Base-by-base conservation (phyloP, 768 basidiomycete species). In the Phaeotremella skinneri region DNA sequence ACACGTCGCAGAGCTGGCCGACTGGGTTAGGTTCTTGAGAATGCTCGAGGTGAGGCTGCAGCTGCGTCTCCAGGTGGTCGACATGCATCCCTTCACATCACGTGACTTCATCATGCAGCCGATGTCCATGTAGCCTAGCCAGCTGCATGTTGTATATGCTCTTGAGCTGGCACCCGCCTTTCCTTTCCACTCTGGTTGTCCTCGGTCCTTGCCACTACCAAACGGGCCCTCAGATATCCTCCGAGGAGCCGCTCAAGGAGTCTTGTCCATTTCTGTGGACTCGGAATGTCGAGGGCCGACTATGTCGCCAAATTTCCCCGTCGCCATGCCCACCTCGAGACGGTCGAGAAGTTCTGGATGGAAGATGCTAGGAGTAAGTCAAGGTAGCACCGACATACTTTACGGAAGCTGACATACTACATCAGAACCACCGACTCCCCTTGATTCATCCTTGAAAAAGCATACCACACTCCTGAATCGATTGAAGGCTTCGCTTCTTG, bases 381-480 rank as follows among this genome's bases (percentile, higher is more conserved):
- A 25, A 21, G 26, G 11, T 7, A 30, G 31, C 45, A 9, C 20
- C 34, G 30, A 37, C 39, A 48, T 29, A 3, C 20, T 14, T 7
- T 52, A 30, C 34, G 26, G 17, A 21, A 45, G 37, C 16, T 29
- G 3, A 4, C 25, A 17, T 16, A 21, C 20, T 45, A 41, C 25
- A 25, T 43, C 59, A 91, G 90, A 87, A 74, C 80, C 84, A 9
- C 80, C 83, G 21, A 91, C 85, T 74, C 58, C 78, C 3, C 81
- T 92, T 23, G 96, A 98, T 77, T 91, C 96, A 2, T 97, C 96
- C 43, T 79, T 99, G 58, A 98, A 91, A 79, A 87, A 91, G 5
- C 93, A 99, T 78, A 97, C 92, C 1, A 90, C 91, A 4, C 83
- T 98, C 62, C 92, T 96, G 64, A 98, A 94, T 78, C 87, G 89